Evolutionary conservation across 1,284 basidiomycete genomes (phyloP), one percentile per base, ranked within the genome.

Genomic region (Rhodofomes roseus): DNA sequence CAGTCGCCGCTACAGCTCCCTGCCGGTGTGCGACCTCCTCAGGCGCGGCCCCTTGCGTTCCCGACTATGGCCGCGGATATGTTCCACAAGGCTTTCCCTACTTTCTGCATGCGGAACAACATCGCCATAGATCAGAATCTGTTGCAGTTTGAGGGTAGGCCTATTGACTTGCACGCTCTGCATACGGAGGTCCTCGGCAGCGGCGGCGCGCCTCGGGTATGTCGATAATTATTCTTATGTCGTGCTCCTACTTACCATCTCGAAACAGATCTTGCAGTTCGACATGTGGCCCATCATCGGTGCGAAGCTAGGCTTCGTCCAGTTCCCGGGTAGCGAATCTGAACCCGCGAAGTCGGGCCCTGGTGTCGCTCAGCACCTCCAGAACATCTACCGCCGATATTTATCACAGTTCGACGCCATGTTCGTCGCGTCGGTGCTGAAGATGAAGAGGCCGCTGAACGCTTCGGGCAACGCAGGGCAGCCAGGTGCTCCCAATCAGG

Each of bases 221-320:
- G 79, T 73, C 23, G 14, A 34, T 25, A 58, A 2, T 29, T 16
- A 23, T 37, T 48, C 36, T 57, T 50, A 59, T 27, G 8, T 31
- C 29, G 25, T 40, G 34, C 23, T 48, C 1, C 54, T n/a, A 25
- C 9, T 56, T 37, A 41, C 20, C 11, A 36, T 39, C 50, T 40
- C 52, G 34, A 27, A 48, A 7, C 55, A 89, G 86, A 81, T 87
- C n/a, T 74, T 75, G 20, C 69, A 74, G 58, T 80, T 79, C 20
- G 86, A 89, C 27, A 62, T 78, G 57, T 92, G 89, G 90, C 68
- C 80, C 14, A 72, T 85, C 50, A 81, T 92, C 60, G 89, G 82
- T 12, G 88, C 78, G 14, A 79, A 79, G 40, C 74, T 92, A 68
- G 85, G 84, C 7, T 84, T 86, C 64, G 77, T 84, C 2, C 77